Evolutionary conservation across 202 grass and related monocot species (phyloP), one percentile per base, ranked within the genome.

Genomic region (Digitaria exilis): DNA sequence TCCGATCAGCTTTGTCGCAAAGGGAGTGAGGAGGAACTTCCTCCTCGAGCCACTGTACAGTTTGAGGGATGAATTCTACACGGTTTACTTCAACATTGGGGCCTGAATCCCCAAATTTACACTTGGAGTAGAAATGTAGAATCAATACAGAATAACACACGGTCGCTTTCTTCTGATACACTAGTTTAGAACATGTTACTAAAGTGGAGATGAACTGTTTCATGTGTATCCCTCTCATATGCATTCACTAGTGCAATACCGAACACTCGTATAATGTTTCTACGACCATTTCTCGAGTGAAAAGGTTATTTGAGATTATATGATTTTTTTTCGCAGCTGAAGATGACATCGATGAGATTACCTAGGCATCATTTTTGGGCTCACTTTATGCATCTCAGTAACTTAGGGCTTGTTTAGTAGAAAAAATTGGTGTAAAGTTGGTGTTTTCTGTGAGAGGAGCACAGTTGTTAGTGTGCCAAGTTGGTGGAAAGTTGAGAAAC

Each of bases 11-110:
- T 99, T 99, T 41, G n/a, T 94, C 2, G 91, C 96, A 0, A 92
- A 89, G 81, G 96, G 93, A 18, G 35, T 69, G 21, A 81, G 37
- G 71, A 92, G 87, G 75, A 96, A 96, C 62, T 99, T 99, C 74
- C 46, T 96, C 39, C 67, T 99, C 50, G 89, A 99, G 62, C 93
- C 96, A 49, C 71, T 96, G 66, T 77, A 94, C 73, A 91, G 91
- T 80, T 74, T 98, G 78, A 89, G 52, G 41, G 93, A 96, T 35
- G 96, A 98, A 78, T 89, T 85, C 70, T 98, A 98, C 58, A 92
- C 91, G 12, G 65, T 92, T 77, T 96, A 99, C 83, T 99, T 99
- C 84, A 92, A 94, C 71, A 64, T 96, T 46, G 81, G 80, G 52
- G 78, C 90, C 78, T 97, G 79, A 91, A 13, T 46, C 69, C 16